These are phyloP conservation scores for Micractinium sp. DNA, from an alignment of 139 green algal species.

Conservation along the genomic window DNA sequence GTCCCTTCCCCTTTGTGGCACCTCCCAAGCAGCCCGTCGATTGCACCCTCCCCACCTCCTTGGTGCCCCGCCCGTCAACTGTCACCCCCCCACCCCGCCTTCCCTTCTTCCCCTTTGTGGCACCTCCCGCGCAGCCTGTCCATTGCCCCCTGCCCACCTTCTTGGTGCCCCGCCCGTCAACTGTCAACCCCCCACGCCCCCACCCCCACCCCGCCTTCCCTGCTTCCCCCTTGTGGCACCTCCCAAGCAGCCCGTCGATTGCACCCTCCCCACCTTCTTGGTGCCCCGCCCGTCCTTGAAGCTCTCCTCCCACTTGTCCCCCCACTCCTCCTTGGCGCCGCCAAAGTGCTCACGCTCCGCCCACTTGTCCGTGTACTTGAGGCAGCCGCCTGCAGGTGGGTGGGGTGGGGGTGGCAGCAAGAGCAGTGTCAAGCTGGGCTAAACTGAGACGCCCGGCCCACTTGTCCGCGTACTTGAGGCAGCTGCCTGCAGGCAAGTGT, in stretches of 20 bases:
- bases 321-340: slow-evolving; percentile 75
- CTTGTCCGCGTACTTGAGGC: neutral
- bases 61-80: slow-evolving; percentile 73
- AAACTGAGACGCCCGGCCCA: neutral
- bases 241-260: neutral
- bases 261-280: slow-evolving; percentile 61
- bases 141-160: slow-evolving; percentile 33
- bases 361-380: slow-evolving; percentile 89
- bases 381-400: slow-evolving; percentile 54
- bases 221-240: neutral
- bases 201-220: neutral
- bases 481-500: neutral
- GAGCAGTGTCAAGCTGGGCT: neutral
- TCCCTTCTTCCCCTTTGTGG: neutral
- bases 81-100: no score
- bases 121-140: neutral
- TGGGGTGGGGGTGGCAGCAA: neutral
- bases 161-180: slow-evolving; percentile 77
- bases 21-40: neutral
- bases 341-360: slow-evolving; percentile 68
- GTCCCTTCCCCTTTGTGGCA: slow-evolving; percentile 25
- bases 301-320: slow-evolving; percentile 90
- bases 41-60: slow-evolving; percentile 52
- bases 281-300: slow-evolving; percentile 76
- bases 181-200: no score